A percentile compares a stretch with the other conserved stretches of the same genome.
Evolutionary conservation across 495 filamentous ascomycete species (phyloP).

Genomic region (Aspergillus indologenus): DNA sequence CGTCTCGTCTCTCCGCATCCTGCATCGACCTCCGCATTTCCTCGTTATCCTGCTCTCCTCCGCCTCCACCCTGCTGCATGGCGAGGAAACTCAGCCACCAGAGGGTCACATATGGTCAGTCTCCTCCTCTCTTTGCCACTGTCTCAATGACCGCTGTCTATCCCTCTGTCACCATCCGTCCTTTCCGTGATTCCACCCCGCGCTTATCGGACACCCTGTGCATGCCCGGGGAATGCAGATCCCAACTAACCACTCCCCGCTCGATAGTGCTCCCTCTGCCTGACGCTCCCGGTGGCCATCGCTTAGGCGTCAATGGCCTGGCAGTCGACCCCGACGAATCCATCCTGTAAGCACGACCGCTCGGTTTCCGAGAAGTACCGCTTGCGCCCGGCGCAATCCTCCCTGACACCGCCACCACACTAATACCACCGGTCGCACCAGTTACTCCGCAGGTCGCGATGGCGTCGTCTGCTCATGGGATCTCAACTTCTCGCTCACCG

Average conservation of each 20-base stretch:
- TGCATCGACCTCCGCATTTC: constrained; percentile 14
- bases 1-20: constrained; percentile 45
- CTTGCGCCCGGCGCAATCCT: constrained; percentile 1
- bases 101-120: constrained; percentile 50
- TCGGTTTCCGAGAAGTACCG: background rate
- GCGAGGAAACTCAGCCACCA: constrained; percentile 48
- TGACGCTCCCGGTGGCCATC: constrained; percentile 85
- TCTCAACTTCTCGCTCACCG: constrained; percentile 53
- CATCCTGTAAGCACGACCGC: constrained; percentile 69
- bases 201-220: background rate
- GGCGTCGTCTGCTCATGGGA: constrained; percentile 97
- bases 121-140: too few species aligned
- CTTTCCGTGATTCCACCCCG: constrained; percentile 52
- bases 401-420: constrained; percentile 20
- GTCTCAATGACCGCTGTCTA: background rate
- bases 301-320: constrained; percentile 90
- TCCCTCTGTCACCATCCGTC: background rate
- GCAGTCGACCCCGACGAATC: constrained; percentile 79
- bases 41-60: constrained; percentile 11
- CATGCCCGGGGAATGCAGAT: background rate
- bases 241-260: constrained; percentile 17
- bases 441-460: constrained; percentile 94
- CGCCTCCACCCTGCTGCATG: constrained; percentile 38
- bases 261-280: constrained; percentile 84
- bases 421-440: constrained; percentile 37